These are phyloP conservation scores for Stephanodiscus triporus DNA, from an alignment of 108 stramenopile genomes.

Conservation along the genomic window DNA sequence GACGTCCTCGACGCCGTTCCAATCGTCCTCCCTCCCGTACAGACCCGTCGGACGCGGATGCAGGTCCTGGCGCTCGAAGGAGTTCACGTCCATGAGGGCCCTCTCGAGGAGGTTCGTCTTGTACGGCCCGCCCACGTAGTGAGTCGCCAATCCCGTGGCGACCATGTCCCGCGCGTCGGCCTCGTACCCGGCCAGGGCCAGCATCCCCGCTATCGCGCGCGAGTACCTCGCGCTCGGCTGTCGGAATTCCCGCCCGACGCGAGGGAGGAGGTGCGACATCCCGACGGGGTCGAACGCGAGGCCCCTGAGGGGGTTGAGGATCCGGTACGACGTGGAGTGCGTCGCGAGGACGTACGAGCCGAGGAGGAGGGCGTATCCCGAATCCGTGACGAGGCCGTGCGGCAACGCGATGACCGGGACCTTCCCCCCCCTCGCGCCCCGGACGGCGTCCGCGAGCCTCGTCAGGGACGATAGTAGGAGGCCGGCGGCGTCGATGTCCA, in stretches of 20 bases:
- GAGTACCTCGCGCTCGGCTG: conserved; percentile 57
- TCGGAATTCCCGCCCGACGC: conserved; percentile 74
- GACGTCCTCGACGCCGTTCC: conserved; percentile 35
- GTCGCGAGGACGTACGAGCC: conserved; percentile 81
- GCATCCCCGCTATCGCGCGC: conserved; percentile 56
- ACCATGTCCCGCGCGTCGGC: conserved; percentile 83
- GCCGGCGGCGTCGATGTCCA: too few relatives aligned
- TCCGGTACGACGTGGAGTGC: conserved; percentile 59
- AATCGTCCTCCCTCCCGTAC: conserved; percentile 49
- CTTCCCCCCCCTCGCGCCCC: conserved; percentile 48
- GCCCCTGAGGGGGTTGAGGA: conserved; percentile 76
- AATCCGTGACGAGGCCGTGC: conserved; percentile 76
- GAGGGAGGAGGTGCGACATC: conserved; percentile 73
- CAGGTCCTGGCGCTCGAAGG: conserved; percentile 66
- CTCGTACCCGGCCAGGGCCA: conserved; percentile 79
- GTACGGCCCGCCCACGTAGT: conserved; percentile 56
- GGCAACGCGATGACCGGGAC: conserved; percentile 75
- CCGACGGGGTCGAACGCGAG: conserved; percentile 83
- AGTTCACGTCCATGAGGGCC: conserved; percentile 54
- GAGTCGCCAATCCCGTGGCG: conserved; percentile 81
- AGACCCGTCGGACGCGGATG: conserved; percentile 39
- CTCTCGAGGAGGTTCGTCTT: conserved; percentile 66
- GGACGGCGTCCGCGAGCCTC: conserved; percentile 60
- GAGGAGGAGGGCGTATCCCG: conserved; percentile 67
- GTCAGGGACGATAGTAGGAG: conserved; percentile 57